Conservation (phyloP, 1,139 yeast genomes). For the Scheffersomyces stambukii region DNA sequence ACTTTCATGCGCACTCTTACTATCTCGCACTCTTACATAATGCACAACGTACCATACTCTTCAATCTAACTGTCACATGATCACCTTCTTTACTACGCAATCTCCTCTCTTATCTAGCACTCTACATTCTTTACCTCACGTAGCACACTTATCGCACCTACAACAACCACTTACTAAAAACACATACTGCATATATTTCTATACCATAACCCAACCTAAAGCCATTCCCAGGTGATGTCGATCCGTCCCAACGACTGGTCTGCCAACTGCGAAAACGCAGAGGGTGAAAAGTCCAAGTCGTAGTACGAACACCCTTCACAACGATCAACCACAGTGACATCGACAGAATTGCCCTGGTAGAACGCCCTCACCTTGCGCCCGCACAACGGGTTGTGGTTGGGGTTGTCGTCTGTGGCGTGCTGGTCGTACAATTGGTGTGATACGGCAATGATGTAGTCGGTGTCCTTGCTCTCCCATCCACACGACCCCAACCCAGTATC, state of each 20-base stretch:
- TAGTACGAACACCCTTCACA: conserved; percentile 36
- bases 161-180: too few relatives aligned
- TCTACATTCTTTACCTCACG: too few relatives aligned
- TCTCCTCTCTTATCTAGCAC: too few relatives aligned
- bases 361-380: conserved; percentile 38
- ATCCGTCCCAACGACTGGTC: conserved; percentile 39
- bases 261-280: conserved; percentile 38
- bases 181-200: too few relatives aligned
- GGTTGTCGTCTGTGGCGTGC: conserved; percentile 29
- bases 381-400: conserved; percentile 41
- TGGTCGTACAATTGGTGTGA: conserved; percentile 33
- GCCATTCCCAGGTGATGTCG: conserved; percentile 39
- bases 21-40: too few relatives aligned
- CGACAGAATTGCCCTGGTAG: conserved; percentile 38
- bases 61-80: too few relatives aligned
- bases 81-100: too few relatives aligned
- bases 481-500: conserved; percentile 60
- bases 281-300: conserved; percentile 45
- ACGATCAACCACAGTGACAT: conserved; percentile 40
- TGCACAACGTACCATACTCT: too few relatives aligned
- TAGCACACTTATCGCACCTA: too few relatives aligned
- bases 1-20: too few relatives aligned
- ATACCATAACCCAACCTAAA: too few relatives aligned
- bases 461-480: conserved; percentile 43
- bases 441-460: conserved; percentile 47